Percentiles rank a stretch among this genome's conserved stretches.
Evolutionary conservation across 148 eudicot genomes (phyloP).

Genomic region (Pouteria glomerata): DNA sequence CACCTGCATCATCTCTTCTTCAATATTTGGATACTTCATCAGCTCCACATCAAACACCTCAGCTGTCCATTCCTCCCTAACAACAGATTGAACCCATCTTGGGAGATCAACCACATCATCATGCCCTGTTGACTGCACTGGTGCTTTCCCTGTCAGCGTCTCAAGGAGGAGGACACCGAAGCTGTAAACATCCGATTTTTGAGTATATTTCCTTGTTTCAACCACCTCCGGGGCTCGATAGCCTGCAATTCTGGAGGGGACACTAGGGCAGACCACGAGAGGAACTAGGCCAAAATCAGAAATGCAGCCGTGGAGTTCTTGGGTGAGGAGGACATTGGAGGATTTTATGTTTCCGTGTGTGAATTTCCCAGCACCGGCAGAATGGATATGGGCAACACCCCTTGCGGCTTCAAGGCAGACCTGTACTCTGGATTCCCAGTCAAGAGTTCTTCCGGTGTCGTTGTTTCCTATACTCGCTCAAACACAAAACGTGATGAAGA

Average conservation of each 20-base stretch:
- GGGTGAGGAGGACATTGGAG: slow-evolving; percentile 75
- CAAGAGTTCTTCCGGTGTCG: slow-evolving; percentile 54
- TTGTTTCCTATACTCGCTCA: slow-evolving; percentile 44
- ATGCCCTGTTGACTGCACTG: slow-evolving; percentile 56
- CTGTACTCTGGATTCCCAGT: slow-evolving; percentile 75
- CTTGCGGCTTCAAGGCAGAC: slow-evolving; percentile 72
- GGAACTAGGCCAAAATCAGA: slow-evolving; percentile 78
- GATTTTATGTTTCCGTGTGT: slow-evolving; percentile 91
- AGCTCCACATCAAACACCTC: slow-evolving; percentile 86
- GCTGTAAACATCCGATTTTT: slow-evolving; percentile 83
- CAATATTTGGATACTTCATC: slow-evolving; percentile 60
- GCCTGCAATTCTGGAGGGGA: slow-evolving; percentile 60
- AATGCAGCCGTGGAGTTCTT: slow-evolving; percentile 50
- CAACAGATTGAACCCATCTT: slow-evolving; percentile 93
- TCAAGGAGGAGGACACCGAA: slow-evolving; percentile 90
- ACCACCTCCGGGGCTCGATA: slow-evolving; percentile 81
- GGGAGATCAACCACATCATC: slow-evolving; percentile 85
- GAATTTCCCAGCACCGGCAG: slow-evolving; percentile 41
- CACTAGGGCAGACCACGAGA: slow-evolving; percentile 55
- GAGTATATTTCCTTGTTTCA: slow-evolving; percentile 55
- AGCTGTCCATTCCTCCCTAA: slow-evolving; percentile 95
- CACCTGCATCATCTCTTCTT: slow-evolving; percentile 96
- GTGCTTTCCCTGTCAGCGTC: slow-evolving; percentile 82
- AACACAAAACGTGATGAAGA: background rate
- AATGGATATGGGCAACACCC: slow-evolving; percentile 82